phyloP scores from a whole-genome alignment of 2,329 filamentous ascomycete species.

The Penicillium vulpinum region DNA sequence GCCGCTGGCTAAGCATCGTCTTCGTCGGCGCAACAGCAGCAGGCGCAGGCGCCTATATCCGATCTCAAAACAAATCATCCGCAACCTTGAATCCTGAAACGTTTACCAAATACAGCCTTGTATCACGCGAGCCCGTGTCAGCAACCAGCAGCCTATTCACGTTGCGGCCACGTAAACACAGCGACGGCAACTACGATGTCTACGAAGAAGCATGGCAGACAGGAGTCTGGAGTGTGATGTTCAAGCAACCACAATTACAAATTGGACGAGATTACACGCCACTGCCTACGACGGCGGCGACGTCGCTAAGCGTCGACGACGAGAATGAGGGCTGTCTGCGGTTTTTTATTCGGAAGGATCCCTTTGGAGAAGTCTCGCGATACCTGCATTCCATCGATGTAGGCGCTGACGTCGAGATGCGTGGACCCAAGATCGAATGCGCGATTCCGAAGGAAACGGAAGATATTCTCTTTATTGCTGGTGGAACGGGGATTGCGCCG shows the following conservation, averaged over 20 bases:
- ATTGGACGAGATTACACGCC: constrained; percentile 92
- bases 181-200: constrained; percentile 35
- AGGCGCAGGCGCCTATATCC: constrained; percentile 39
- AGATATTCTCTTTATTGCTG: constrained; percentile 78
- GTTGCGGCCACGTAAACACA: constrained; percentile 38
- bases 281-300: constrained; percentile 51
- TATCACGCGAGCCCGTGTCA: constrained; percentile 47
- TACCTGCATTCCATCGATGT: constrained; percentile 69
- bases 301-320: constrained; percentile 24
- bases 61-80: constrained; percentile 28
- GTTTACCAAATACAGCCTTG: constrained; percentile 45
- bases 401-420: constrained; percentile 68
- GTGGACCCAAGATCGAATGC: constrained; percentile 76
- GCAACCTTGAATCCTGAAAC: constrained; percentile 37
- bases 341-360: constrained; percentile 76
- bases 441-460: constrained; percentile 55
- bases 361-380: constrained; percentile 78
- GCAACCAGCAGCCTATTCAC: constrained; percentile 51
- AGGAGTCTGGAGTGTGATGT: constrained; percentile 83
- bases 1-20: constrained; percentile 37
- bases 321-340: constrained; percentile 54
- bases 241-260: constrained; percentile 92
- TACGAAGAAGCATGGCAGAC: constrained; percentile 56
- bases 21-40: constrained; percentile 38
- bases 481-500: constrained; percentile 88